These are phyloP conservation scores for Populus trichocarpa DNA, from an alignment of 441 rosid genomes.

Conservation along the genomic window DNA sequence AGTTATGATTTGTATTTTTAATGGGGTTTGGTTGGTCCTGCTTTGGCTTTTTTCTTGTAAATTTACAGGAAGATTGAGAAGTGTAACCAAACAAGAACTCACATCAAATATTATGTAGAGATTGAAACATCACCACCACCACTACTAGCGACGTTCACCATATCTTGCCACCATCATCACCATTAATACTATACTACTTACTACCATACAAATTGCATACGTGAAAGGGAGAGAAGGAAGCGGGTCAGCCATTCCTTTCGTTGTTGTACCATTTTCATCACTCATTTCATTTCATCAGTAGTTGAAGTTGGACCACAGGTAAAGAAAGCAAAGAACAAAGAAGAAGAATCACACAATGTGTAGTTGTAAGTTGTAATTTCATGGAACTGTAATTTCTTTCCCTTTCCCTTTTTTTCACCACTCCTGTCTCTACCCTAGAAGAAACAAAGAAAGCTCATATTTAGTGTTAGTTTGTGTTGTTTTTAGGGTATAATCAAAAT, in stretches of 20 bases:
- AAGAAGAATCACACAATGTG: conserved; percentile 19
- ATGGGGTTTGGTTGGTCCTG: conserved; percentile 3
- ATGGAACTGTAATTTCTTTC: conserved; percentile 24
- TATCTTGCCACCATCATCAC: not conserved
- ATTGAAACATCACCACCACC: conserved; percentile 22
- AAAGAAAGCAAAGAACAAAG: conserved; percentile 11
- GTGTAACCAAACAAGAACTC: conserved; percentile 36
- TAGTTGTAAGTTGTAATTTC: conserved; percentile 44
- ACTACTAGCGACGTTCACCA: not conserved
- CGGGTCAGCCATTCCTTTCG: conserved; percentile 43
- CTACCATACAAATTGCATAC: conserved; percentile 53
- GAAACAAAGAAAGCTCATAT: conserved; percentile 24
- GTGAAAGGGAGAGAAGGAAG: conserved; percentile 37
- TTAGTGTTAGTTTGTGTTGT: conserved; percentile 23
- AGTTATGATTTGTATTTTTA: not conserved
- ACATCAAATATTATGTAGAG: conserved; percentile 34
- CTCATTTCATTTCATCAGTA: conserved; percentile 20
- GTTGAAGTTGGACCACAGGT: conserved; percentile 43
- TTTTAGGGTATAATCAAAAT: conserved; percentile 26
- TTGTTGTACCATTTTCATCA: conserved; percentile 34
- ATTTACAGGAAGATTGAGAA: conserved; percentile 33
- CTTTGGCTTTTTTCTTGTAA: not conserved
- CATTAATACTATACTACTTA: conserved; percentile 33
- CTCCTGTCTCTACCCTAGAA: conserved; percentile 26
- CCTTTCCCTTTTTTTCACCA: conserved; percentile 6